These are phyloP conservation scores for Penicillium sp. DNA, from an alignment of 2,329 filamentous ascomycete genomes.

Conservation along the genomic window DNA sequence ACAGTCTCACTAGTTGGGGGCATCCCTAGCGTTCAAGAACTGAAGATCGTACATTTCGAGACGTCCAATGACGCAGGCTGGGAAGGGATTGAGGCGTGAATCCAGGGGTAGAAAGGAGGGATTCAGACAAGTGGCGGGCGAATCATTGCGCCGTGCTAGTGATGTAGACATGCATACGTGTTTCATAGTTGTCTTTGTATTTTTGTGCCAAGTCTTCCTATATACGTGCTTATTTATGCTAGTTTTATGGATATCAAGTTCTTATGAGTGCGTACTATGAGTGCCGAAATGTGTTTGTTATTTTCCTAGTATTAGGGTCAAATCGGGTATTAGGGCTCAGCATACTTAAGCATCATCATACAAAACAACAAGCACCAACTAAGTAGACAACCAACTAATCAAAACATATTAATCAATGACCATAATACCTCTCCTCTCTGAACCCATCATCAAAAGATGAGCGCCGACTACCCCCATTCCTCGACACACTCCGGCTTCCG, in stretches of 20 bases:
- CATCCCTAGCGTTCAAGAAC: background rate
- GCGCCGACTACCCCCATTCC: constrained; percentile 15
- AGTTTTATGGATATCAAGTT: background rate
- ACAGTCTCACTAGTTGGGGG: too few species aligned
- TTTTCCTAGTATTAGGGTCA: too few species aligned
- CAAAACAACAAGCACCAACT: background rate
- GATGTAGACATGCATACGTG: background rate
- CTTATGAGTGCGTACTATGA: too few species aligned
- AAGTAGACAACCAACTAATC: background rate
- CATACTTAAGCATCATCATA: background rate
- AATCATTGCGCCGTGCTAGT: too few species aligned
- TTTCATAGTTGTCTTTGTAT: background rate
- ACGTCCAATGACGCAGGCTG: background rate
- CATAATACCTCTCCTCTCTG: background rate
- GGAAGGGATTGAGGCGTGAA: background rate
- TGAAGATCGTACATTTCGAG: background rate
- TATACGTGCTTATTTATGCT: background rate
- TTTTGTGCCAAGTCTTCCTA: background rate
- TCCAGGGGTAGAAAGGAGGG: background rate
- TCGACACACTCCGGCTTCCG: constrained; percentile 23
- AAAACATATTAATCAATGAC: background rate
- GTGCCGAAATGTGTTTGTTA: too few species aligned
- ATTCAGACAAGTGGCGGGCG: too few species aligned
- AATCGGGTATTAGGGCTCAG: background rate
- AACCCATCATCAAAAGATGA: background rate